Percentiles rank a stretch among this genome's conserved stretches.
Evolutionary conservation across 1,284 basidiomycete species (phyloP).

Genomic region (Boletus subluridellus): DNA sequence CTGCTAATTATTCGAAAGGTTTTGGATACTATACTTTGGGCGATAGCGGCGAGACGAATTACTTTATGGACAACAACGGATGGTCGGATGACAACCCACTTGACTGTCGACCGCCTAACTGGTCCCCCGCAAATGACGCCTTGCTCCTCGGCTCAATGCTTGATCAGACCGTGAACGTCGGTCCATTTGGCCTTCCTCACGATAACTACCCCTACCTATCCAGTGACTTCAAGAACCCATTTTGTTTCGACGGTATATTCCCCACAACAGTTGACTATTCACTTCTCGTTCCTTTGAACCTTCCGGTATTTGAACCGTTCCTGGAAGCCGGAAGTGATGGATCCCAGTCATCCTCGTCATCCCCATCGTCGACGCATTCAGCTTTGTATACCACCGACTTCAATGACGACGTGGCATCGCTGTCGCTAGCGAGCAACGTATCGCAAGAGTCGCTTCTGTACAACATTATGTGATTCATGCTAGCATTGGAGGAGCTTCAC

Average conservation of each 20-base stretch:
- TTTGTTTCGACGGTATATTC: slow-evolving; percentile 8
- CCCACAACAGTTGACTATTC: slow-evolving; percentile 8
- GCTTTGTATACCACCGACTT: slow-evolving; percentile 10
- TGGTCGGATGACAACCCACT: slow-evolving; percentile 7
- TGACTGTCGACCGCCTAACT: slow-evolving; percentile 6
- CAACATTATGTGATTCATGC: slow-evolving; percentile 14
- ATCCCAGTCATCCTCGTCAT: slow-evolving; percentile 27
- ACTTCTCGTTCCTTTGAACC: slow-evolving; percentile 6
- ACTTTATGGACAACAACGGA: background rate
- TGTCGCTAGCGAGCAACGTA: slow-evolving; percentile 7
- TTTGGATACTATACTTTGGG: background rate
- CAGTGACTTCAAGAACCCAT: slow-evolving; percentile 1
- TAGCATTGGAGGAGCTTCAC: slow-evolving; percentile 2
- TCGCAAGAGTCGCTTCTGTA: slow-evolving; percentile 16
- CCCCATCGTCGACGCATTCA: slow-evolving; percentile 28
- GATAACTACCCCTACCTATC: slow-evolving; percentile 5
- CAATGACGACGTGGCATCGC: slow-evolving; percentile 5
- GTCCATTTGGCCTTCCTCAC: background rate
- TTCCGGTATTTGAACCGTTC: slow-evolving; percentile 16
- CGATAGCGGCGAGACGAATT: background rate
- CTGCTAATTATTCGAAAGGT: slow-evolving; percentile 18
- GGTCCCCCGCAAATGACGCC: background rate
- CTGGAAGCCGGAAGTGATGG: slow-evolving; percentile 16
- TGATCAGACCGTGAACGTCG: slow-evolving; percentile 6
- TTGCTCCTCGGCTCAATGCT: background rate